Evolutionary conservation across 1,139 yeast species (phyloP).

Genomic region (Yamadazyma oceani): DNA sequence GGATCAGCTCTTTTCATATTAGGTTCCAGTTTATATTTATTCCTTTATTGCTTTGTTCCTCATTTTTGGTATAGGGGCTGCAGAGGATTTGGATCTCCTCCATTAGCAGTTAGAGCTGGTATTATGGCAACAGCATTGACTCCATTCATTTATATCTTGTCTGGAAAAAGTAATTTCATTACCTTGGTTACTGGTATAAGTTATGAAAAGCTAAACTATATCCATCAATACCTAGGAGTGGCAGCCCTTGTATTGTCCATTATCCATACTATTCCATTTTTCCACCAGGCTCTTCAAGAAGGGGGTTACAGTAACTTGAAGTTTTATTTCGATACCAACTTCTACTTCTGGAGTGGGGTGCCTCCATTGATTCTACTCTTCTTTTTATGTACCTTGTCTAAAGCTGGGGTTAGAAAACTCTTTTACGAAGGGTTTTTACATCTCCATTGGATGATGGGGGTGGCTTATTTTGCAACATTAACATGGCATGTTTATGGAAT

Average conservation of each 20-base stretch:
- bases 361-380: slow-evolving; percentile 49
- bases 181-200: slow-evolving; percentile 54
- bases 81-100: slow-evolving; percentile 63
- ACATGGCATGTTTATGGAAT: slow-evolving; percentile 48
- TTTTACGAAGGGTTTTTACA: slow-evolving; percentile 56
- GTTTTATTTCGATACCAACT: slow-evolving; percentile 16
- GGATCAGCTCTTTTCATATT: slow-evolving; percentile 46
- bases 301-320: slow-evolving; percentile 44
- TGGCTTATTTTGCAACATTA: slow-evolving; percentile 53
- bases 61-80: slow-evolving; percentile 59
- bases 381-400: slow-evolving; percentile 47
- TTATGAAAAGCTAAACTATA: slow-evolving; percentile 53
- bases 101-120: slow-evolving; percentile 58
- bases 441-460: slow-evolving; percentile 59
- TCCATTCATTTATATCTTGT: slow-evolving; percentile 51
- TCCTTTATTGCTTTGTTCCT: slow-evolving; percentile 48
- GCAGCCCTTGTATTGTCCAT: slow-evolving; percentile 48
- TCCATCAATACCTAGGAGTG: slow-evolving; percentile 52
- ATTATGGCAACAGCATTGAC: slow-evolving; percentile 52
- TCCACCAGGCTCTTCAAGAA: slow-evolving; percentile 46
- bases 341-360: slow-evolving; percentile 31
- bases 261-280: slow-evolving; percentile 57
- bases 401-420: slow-evolving; percentile 41
- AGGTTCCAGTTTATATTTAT: slow-evolving; percentile 43
- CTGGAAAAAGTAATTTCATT: slow-evolving; percentile 55